Conservation (phyloP, 192 early-diverging fungal species). For the Phlyctochytrium planicorne region DNA sequence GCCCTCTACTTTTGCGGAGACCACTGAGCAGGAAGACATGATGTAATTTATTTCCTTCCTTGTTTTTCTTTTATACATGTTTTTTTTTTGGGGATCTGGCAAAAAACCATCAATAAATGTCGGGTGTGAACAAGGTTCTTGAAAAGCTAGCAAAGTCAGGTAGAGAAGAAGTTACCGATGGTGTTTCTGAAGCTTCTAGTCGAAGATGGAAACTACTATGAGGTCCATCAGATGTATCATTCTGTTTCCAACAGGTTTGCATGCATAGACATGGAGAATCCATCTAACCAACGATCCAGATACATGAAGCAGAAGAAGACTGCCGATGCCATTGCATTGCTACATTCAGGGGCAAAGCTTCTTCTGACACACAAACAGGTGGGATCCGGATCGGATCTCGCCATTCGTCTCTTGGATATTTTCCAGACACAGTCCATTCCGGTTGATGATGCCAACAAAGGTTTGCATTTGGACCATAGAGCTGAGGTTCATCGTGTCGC, state of each 20-base stretch:
- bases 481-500: neutral
- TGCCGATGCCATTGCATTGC: constrained; percentile 70
- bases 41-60: no score
- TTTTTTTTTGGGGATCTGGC: no score
- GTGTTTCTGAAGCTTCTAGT: neutral
- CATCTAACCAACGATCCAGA: constrained; percentile 34
- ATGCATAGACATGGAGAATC: neutral
- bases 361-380: constrained; percentile 79
- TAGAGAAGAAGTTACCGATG: constrained; percentile 4
- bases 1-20: no score
- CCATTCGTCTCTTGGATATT: constrained; percentile 77
- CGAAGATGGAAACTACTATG: constrained; percentile 85
- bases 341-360: constrained; percentile 75
- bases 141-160: constrained; percentile 41
- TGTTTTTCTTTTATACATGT: no score
- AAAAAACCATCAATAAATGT: no score
- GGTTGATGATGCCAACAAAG: constrained; percentile 72
- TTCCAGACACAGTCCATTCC: constrained; percentile 67
- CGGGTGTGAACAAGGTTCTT: constrained; percentile 38
- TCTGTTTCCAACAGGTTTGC: constrained; percentile 78
- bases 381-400: constrained; percentile 80
- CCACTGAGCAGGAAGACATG: no score
- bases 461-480: neutral
- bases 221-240: constrained; percentile 96
- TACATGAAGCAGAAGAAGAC: constrained; percentile 86